A percentile compares a stretch with the other conserved stretches of the same genome.
These are phyloP conservation scores for Dendrobium nobile DNA, from an alignment of 106 monocot species.

Conservation along the genomic window DNA sequence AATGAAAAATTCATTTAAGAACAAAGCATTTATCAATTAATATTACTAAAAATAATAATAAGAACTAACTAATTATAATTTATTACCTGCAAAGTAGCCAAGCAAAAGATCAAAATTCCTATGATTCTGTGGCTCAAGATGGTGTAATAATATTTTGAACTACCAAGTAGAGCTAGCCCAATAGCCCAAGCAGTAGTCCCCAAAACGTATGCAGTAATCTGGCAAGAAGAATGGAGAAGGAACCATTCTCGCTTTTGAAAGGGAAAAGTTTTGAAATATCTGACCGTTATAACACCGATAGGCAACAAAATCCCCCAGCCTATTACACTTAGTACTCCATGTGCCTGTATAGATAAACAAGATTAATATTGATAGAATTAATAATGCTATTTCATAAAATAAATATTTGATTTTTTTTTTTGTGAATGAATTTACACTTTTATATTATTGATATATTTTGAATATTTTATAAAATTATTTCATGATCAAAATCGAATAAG, in stretches of 20 bases:
- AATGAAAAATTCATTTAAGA: neutral
- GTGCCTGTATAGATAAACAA: conserved; percentile 4
- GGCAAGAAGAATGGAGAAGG: neutral
- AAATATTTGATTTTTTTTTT: too few species aligned
- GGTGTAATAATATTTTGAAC: neutral
- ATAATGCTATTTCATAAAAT: too few species aligned
- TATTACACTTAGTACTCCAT: conserved; percentile 20
- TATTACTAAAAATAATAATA: too few species aligned
- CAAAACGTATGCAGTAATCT: conserved; percentile 5
- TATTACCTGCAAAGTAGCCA: conserved; percentile 22
- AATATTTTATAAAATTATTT: too few species aligned
- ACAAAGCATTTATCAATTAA: neutral
- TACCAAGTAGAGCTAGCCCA: conserved; percentile 1
- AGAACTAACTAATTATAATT: neutral
- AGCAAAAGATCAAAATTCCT: conserved; percentile 16
- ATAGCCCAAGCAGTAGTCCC: conserved; percentile 22
- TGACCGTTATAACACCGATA: conserved; percentile 5
- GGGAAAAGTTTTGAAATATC: conserved; percentile 7
- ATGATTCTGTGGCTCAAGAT: conserved; percentile 16
- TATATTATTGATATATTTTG: too few species aligned
- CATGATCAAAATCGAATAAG: too few species aligned
- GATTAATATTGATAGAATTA: too few species aligned
- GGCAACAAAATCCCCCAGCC: conserved; percentile 26
- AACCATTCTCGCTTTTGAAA: neutral
- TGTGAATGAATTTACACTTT: too few species aligned